These are phyloP conservation scores for Coniophora puteana DNA, from an alignment of 1,284 basidiomycete species.

Conservation along the genomic window DNA sequence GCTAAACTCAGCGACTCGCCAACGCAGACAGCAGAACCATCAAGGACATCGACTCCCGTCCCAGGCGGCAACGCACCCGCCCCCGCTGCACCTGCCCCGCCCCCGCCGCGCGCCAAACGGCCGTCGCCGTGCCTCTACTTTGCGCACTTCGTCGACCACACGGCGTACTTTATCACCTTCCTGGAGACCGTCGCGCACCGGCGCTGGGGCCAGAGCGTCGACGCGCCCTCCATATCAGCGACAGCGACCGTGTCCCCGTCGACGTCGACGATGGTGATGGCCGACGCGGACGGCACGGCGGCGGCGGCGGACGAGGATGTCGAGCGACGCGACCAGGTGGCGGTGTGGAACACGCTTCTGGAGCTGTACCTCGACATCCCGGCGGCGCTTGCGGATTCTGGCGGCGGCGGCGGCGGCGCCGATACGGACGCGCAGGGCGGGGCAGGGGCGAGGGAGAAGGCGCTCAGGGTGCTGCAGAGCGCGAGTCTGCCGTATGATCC, in stretches of 20 bases:
- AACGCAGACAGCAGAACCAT: slow-evolving; percentile 8
- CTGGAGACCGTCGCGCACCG: slow-evolving; percentile 82
- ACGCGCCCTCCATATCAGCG: slow-evolving; percentile 27
- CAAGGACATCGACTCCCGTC: slow-evolving; percentile 7
- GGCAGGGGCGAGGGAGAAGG: slow-evolving; percentile 44
- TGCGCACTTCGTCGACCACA: slow-evolving; percentile 92
- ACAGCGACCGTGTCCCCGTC: too few relatives aligned
- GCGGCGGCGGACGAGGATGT: slow-evolving; percentile 42
- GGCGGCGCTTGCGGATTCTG: slow-evolving; percentile 10
- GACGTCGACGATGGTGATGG: slow-evolving; percentile 1
- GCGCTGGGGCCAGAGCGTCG: slow-evolving; percentile 80
- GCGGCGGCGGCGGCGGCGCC: slow-evolving; percentile 1
- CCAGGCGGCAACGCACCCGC: slow-evolving; percentile 18
- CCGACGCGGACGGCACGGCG: slow-evolving; percentile 8
- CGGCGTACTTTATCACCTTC: slow-evolving; percentile 80
- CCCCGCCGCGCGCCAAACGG: slow-evolving; percentile 38
- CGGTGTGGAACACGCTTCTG: slow-evolving; percentile 94
- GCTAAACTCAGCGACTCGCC: slow-evolving; percentile 14
- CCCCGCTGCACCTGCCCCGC: slow-evolving; percentile 11
- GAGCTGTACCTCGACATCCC: slow-evolving; percentile 84
- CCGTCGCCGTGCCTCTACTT: slow-evolving; percentile 90
- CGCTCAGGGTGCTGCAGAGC: slow-evolving; percentile 64
- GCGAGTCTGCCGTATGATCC: slow-evolving; percentile 78
- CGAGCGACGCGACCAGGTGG: slow-evolving; percentile 72
- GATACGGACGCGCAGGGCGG: slow-evolving; percentile 16